These are phyloP conservation scores for Aspergillus hortae DNA, from an alignment of 2,329 filamentous ascomycete species.

Conservation along the genomic window DNA sequence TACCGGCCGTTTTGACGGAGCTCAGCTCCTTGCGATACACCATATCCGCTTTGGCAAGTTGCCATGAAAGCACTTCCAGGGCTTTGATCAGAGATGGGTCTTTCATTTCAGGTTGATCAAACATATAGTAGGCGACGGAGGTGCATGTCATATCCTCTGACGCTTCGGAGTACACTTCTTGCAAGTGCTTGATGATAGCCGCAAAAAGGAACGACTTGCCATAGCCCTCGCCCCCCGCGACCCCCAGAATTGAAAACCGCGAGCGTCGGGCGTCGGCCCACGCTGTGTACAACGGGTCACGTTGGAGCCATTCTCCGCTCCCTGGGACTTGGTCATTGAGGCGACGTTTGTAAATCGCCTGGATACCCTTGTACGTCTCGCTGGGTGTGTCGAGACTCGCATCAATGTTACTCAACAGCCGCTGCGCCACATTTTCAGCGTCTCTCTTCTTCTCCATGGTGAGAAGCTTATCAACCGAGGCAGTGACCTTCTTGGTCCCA, in stretches of 20 bases:
- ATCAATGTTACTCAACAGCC: constrained; percentile 9
- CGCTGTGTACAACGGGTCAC: constrained; percentile 1
- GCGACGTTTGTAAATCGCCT: constrained; percentile 1
- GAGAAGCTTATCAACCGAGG: constrained; percentile 12
- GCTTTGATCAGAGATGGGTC: constrained; percentile 5
- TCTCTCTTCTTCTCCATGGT: constrained; percentile 13
- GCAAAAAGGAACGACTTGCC: constrained; percentile 15
- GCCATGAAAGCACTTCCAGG: constrained; percentile 11
- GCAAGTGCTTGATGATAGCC: constrained; percentile 4
- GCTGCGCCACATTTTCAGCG: constrained; percentile 6
- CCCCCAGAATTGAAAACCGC: constrained; percentile 5
- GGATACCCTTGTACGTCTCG: constrained; percentile 5
- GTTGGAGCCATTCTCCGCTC: constrained; percentile 9
- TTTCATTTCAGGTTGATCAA: not conserved
- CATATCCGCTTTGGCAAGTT: constrained; percentile 9
- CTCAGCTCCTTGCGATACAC: constrained; percentile 13
- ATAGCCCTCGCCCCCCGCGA: constrained; percentile 12
- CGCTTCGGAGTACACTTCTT: constrained; percentile 3
- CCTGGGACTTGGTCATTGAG: constrained; percentile 7
- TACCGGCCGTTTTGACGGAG: constrained; percentile 5
- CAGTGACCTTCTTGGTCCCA: constrained; percentile 12
- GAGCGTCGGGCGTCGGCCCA: not conserved
- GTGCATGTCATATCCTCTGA: constrained; percentile 7
- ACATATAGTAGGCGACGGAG: constrained; percentile 7
- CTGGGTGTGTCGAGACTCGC: constrained; percentile 11